Evolutionary conservation across 1,284 basidiomycete species (phyloP), one percentile per base, ranked within the genome.

Genomic region (Microbotryum lychnidis-dioicae): DNA sequence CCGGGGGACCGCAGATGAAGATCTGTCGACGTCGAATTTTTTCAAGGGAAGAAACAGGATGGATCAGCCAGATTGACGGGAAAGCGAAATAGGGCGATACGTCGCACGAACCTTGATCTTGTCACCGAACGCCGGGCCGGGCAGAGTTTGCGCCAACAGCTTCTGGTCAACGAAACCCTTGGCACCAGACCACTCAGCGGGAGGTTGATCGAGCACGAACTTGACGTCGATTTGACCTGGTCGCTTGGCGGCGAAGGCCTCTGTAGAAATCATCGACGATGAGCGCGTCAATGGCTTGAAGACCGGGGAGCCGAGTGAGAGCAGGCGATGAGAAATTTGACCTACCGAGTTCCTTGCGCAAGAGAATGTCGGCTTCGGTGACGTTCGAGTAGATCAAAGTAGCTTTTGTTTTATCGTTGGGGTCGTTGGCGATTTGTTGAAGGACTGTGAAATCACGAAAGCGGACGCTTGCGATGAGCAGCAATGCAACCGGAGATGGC

Each of bases 331-430:
- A 3, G 46, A 1, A 29, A 8, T 6, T 16, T n/a, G 25, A 60
- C 60, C 25, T 16, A 70, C 70, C 73, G 54, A 72, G 70, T 59
- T 73, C 70, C 53, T 72, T 68, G 37, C 70, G 67, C 10, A 74
- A 68, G 44, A 74, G 84, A 70, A 98, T 94, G 75, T 97, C 94
- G 66, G 83, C 80, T 74, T 92, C 88, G n/a, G 87, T 82, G 57
- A 64, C 56, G 77, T 97, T 97, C 50, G 88, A 85, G 77, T 89
- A 97, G 71, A 98, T 78, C 60, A 97, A 80, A 55, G 87, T 96
- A 77, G 90, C 94, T 75, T 93, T 91, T 68, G 96, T 97, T 79
- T 87, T 92, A 83, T 98, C 97, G 70, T 87, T 84, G 2, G 79
- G 74, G 73, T 79, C 73, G 51, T 65, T 58, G 48, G 73, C 71